Conservation (phyloP, 139 green algal genomes). For the Haematococcus sp. region DNA sequence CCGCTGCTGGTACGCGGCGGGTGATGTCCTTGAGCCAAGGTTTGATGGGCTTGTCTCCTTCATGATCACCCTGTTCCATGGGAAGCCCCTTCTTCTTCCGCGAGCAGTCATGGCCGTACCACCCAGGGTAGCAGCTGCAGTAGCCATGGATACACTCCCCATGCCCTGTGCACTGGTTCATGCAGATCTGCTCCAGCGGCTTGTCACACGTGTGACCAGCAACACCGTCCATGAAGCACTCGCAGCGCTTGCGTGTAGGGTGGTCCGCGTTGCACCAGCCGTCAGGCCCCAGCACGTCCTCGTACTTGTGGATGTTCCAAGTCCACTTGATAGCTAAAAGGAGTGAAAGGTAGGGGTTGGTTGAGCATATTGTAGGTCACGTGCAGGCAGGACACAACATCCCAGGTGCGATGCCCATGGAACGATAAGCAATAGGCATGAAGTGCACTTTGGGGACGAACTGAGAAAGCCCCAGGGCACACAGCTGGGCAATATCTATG, state of each 20-base stretch:
- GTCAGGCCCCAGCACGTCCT: conserved; percentile 35
- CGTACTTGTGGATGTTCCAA: conserved; percentile 13
- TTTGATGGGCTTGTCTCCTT: too few relatives aligned
- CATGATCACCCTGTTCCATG: background rate
- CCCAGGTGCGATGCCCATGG: too few relatives aligned
- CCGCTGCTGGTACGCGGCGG: conserved; percentile 2
- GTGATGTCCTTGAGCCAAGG: too few relatives aligned
- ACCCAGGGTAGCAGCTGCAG: conserved; percentile 57
- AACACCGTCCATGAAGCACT: background rate
- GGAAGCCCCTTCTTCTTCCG: background rate
- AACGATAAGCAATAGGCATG: too few relatives aligned
- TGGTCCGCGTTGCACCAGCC: conserved; percentile 53
- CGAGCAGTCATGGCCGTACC: conserved; percentile 48
- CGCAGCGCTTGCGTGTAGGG: background rate
- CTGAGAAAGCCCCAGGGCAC: too few relatives aligned
- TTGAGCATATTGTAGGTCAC: too few relatives aligned
- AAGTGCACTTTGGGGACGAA: too few relatives aligned
- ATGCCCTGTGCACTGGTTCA: conserved; percentile 51
- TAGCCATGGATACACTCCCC: conserved; percentile 53
- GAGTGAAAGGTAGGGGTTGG: too few relatives aligned
- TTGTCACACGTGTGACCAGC: background rate
- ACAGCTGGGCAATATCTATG: too few relatives aligned
- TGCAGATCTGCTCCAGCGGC: conserved; percentile 27
- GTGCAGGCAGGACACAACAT: too few relatives aligned
- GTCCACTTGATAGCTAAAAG: background rate